Percentiles rank a stretch among this genome's conserved stretches.
phyloP scores from a whole-genome alignment of 495 filamentous ascomycete species.

The Copromyces sp. region DNA sequence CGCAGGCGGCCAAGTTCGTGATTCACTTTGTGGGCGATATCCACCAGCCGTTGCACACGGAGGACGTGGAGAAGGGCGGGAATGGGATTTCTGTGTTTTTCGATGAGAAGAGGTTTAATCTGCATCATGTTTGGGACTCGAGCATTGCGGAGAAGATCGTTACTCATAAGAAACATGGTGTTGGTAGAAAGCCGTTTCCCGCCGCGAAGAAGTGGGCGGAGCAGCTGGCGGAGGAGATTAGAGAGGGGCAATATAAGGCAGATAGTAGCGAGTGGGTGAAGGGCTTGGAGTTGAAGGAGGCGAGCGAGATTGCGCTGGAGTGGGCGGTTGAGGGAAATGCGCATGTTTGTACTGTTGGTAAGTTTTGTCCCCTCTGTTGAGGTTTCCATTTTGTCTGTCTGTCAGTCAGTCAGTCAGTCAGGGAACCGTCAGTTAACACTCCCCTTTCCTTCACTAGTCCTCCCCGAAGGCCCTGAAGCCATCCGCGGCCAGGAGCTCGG shows the following conservation, averaged over 20 bases:
- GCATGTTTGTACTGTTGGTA: slow-evolving; percentile 45
- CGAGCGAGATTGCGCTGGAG: slow-evolving; percentile 38
- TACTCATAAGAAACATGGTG: slow-evolving; percentile 26
- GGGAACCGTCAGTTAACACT: not conserved
- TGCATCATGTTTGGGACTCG: slow-evolving; percentile 56
- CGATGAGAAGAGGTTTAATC: slow-evolving; percentile 34
- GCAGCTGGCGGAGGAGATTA: slow-evolving; percentile 40
- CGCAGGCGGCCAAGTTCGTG: slow-evolving; percentile 51
- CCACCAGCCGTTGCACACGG: slow-evolving; percentile 55
- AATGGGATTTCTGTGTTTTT: slow-evolving; percentile 51
- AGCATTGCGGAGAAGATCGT: slow-evolving; percentile 50
- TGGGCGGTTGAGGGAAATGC: slow-evolving; percentile 56
- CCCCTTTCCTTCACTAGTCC: slow-evolving; percentile 24
- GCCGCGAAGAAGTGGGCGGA: slow-evolving; percentile 44
- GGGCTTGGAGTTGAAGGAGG: slow-evolving; percentile 39
- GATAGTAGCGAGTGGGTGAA: slow-evolving; percentile 35
- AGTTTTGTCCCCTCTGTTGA: slow-evolving; percentile 2
- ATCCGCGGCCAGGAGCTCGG: slow-evolving; percentile 49
- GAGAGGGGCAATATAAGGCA: slow-evolving; percentile 37
- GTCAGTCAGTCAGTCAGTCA: too few species aligned
- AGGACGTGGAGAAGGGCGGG: slow-evolving; percentile 48
- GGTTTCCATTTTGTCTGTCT: not conserved
- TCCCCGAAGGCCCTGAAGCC: slow-evolving; percentile 43
- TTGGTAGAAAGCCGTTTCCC: slow-evolving; percentile 26
- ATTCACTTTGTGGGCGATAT: slow-evolving; percentile 58